These are phyloP conservation scores for Fusarium bactridioides DNA, from an alignment of 2,329 filamentous ascomycete species.

Conservation along the genomic window DNA sequence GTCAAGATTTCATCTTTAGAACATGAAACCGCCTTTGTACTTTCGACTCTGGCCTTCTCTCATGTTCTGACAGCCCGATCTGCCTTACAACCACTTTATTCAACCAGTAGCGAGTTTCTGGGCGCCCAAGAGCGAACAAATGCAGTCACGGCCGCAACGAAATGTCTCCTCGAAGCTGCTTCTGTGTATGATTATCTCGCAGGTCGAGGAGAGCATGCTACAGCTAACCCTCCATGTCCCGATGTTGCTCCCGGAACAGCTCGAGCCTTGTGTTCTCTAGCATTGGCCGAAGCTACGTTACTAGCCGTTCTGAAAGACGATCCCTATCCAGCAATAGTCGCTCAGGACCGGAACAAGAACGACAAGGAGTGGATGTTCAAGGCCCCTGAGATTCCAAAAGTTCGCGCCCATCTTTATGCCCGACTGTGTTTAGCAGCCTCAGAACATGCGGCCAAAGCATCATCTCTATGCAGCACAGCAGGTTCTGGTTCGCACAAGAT, in stretches of 20 bases:
- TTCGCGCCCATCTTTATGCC: slow-evolving; percentile 87
- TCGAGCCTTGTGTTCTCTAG: slow-evolving; percentile 68
- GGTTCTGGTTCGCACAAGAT: slow-evolving; percentile 58
- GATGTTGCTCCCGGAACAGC: slow-evolving; percentile 63
- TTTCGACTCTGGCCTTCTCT: slow-evolving; percentile 79
- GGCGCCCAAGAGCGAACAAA: slow-evolving; percentile 71
- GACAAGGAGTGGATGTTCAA: slow-evolving; percentile 98
- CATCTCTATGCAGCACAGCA: slow-evolving; percentile 56
- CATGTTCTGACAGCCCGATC: slow-evolving; percentile 76
- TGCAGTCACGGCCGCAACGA: slow-evolving; percentile 77
- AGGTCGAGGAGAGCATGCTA: slow-evolving; percentile 58
- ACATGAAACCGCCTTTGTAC: slow-evolving; percentile 81
- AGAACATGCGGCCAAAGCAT: slow-evolving; percentile 83
- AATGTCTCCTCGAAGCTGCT: slow-evolving; percentile 78
- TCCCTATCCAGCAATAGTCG: slow-evolving; percentile 83
- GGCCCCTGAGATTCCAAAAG: slow-evolving; percentile 85
- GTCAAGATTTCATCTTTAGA: slow-evolving; percentile 77
- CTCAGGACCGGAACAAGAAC: slow-evolving; percentile 81
- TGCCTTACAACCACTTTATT: slow-evolving; percentile 77
- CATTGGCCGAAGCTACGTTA: slow-evolving; percentile 87
- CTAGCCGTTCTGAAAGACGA: slow-evolving; percentile 94
- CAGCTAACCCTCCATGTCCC: slow-evolving; percentile 54
- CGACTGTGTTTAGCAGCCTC: slow-evolving; percentile 86
- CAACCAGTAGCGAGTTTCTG: slow-evolving; percentile 66
- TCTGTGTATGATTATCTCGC: slow-evolving; percentile 79